phyloP scores from a whole-genome alignment of 805 yeast genomes.

The Wickerhamomyces tratensis region DNA sequence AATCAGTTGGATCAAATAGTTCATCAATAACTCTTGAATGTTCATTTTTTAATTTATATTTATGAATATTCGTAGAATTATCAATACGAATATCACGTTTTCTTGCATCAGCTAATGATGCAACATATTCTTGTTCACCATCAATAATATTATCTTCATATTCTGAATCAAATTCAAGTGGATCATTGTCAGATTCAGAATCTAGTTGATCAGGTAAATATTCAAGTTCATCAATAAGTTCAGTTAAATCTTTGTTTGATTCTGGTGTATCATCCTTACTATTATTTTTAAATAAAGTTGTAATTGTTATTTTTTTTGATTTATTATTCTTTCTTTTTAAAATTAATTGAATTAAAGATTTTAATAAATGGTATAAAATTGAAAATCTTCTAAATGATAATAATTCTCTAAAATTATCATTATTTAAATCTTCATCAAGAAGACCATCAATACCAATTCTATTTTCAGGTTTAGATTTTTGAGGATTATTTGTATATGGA shows the following conservation, averaged over 20 bases:
- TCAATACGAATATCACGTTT: slow-evolving; percentile 3
- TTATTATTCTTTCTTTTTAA: not conserved
- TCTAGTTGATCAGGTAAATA: slow-evolving; percentile 2
- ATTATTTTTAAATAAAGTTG: no score
- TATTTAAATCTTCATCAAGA: slow-evolving; percentile 6
- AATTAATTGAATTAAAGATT: not conserved
- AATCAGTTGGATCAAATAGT: slow-evolving; percentile 10
- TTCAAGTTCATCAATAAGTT: not conserved
- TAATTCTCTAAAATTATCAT: slow-evolving; percentile 19
- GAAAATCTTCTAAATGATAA: slow-evolving; percentile 15
- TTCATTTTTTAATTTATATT: not conserved
- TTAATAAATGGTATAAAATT: not conserved
- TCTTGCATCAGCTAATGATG: slow-evolving; percentile 7
- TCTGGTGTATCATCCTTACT: slow-evolving; percentile 6
- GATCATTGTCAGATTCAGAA: slow-evolving; percentile 16
- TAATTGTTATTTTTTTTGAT: no score
- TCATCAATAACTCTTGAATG: slow-evolving; percentile 8
- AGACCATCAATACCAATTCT: slow-evolving; percentile 8
- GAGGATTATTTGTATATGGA: slow-evolving; percentile 5
- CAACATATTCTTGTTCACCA: slow-evolving; percentile 8
- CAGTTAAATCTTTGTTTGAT: slow-evolving; percentile 27
- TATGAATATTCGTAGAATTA: not conserved
- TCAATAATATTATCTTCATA: slow-evolving; percentile 17
- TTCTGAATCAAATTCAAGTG: slow-evolving; percentile 23
- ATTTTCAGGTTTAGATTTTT: slow-evolving; percentile 3